Evolutionary conservation across 2,329 filamentous ascomycete species (phyloP).

Genomic region (Hymenoscyphus fraxineus): DNA sequence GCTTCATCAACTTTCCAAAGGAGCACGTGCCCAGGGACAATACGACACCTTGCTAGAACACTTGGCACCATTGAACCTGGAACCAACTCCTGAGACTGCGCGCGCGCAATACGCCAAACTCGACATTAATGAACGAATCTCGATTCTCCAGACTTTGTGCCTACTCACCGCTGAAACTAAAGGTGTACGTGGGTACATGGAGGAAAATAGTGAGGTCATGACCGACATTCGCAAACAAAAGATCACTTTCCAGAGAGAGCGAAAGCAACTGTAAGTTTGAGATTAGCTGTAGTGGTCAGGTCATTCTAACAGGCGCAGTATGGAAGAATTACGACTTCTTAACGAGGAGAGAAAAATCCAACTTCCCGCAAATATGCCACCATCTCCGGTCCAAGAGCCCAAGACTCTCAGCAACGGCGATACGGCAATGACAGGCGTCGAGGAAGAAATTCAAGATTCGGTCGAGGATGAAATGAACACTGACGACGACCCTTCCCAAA

Average conservation of each 20-base stretch:
- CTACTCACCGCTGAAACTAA: slow-evolving; percentile 84
- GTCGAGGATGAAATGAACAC: slow-evolving; percentile 60
- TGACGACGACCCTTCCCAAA: slow-evolving; percentile 56
- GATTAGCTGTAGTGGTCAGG: neutral
- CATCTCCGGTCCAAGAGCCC: slow-evolving; percentile 52
- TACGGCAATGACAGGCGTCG: slow-evolving; percentile 58
- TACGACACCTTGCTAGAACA: slow-evolving; percentile 78
- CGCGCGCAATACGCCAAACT: slow-evolving; percentile 68
- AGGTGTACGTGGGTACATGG: slow-evolving; percentile 81
- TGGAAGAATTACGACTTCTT: slow-evolving; percentile 66
- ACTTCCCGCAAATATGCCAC: slow-evolving; percentile 67
- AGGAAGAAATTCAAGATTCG: slow-evolving; percentile 57
- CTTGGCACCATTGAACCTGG: slow-evolving; percentile 73
- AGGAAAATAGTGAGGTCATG: slow-evolving; percentile 90
- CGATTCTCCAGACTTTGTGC: slow-evolving; percentile 79
- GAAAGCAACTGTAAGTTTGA: slow-evolving; percentile 58
- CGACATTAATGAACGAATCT: slow-evolving; percentile 77
- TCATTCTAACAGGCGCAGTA: slow-evolving; percentile 43
- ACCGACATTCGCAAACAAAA: slow-evolving; percentile 93
- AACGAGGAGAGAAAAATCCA: slow-evolving; percentile 72
- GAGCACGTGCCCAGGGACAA: slow-evolving; percentile 61
- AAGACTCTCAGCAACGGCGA: slow-evolving; percentile 46
- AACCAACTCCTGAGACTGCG: slow-evolving; percentile 73
- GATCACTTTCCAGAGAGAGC: slow-evolving; percentile 82
- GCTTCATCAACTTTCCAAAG: slow-evolving; percentile 77